A percentile compares a stretch with the other conserved stretches of the same genome.
These are phyloP conservation scores for rapeseed (Brassica napus) DNA, from an alignment of 345 rosid genomes.

Conservation along the genomic window Da-Ae NC_063435.1:2921501-2922000, in stretches of 20 bases:
- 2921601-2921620: background rate
- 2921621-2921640: background rate
- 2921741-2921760: background rate
- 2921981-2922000: no score
- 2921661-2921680: background rate
- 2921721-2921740: background rate
- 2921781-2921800: background rate
- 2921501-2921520: conserved; percentile 39
- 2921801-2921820: no score
- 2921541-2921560: conserved; percentile 26
- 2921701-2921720: background rate
- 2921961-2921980: no score
- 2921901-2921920: no score
- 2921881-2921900: no score
- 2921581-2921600: background rate
- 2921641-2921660: background rate
- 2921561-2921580: conserved; percentile 28
- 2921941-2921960: no score
- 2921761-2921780: background rate
- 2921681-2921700: background rate
- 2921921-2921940: no score
- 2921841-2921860: no score
- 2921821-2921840: no score
- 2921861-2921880: no score
- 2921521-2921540: conserved; percentile 28